phyloP scores from a whole-genome alignment of 352 stramenopile species.

The Phytopythium boreale region DNA sequence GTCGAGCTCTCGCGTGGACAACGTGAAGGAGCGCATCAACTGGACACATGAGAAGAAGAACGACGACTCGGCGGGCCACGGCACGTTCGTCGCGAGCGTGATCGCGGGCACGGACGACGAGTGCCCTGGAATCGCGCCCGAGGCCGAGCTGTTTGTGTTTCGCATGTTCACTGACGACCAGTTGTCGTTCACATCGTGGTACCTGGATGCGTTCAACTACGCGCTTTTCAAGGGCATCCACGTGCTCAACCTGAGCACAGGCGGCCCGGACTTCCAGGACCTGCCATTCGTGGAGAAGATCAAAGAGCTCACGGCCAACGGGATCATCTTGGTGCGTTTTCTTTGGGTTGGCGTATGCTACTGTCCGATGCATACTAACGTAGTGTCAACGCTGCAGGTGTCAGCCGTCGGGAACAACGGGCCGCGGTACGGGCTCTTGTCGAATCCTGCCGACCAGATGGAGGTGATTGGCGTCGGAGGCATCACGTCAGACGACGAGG shows the following conservation, averaged over 20 bases:
- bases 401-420: slow-evolving; percentile 85
- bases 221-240: slow-evolving; percentile 71
- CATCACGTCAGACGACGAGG: slow-evolving; percentile 44
- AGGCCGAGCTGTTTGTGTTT: slow-evolving; percentile 77
- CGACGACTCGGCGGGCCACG: slow-evolving; percentile 71
- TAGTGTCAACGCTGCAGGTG: slow-evolving; percentile 28
- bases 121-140: slow-evolving; percentile 77
- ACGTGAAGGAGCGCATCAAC: slow-evolving; percentile 80
- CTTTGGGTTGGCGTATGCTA: background rate
- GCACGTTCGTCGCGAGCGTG: slow-evolving; percentile 81
- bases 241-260: slow-evolving; percentile 86
- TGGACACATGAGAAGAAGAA: slow-evolving; percentile 86
- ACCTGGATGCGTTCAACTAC: slow-evolving; percentile 90
- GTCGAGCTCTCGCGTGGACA: slow-evolving; percentile 40
- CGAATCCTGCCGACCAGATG: slow-evolving; percentile 83
- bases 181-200: slow-evolving; percentile 89
- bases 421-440: slow-evolving; percentile 79
- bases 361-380: slow-evolving; percentile 2
- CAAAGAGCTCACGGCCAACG: slow-evolving; percentile 71
- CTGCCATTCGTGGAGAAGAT: slow-evolving; percentile 89
- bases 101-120: slow-evolving; percentile 51
- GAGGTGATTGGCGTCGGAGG: slow-evolving; percentile 85
- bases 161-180: slow-evolving; percentile 86
- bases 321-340: slow-evolving; percentile 61
- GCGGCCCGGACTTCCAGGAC: slow-evolving; percentile 83